Conservation (phyloP, 306 rosid species). For the Glycine latifolia region DNA sequence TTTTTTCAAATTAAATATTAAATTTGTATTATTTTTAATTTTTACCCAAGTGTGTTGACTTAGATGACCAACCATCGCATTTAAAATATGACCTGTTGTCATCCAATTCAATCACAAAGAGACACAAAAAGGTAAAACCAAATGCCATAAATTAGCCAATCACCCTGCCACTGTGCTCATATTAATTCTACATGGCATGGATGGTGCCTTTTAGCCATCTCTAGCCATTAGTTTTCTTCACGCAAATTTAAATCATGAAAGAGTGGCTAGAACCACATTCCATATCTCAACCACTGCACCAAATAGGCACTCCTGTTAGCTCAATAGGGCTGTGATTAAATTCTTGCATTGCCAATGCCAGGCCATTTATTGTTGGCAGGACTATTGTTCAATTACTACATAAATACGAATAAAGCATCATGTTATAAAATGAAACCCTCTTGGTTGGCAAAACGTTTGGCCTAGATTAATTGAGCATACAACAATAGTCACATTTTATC, state of each 20-base stretch:
- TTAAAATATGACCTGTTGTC: background rate
- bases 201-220: background rate
- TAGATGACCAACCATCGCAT: background rate
- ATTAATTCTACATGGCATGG: background rate
- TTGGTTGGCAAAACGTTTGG: constrained; percentile 9
- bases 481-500: too few relatives aligned
- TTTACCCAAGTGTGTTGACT: background rate
- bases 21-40: too few relatives aligned
- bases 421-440: background rate
- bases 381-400: background rate
- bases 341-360: background rate
- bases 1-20: too few relatives aligned
- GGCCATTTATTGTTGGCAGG: background rate
- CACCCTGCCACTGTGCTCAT: background rate
- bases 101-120: background rate
- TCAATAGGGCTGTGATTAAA: too few relatives aligned
- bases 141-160: background rate
- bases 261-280: background rate
- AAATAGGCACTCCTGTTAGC: background rate
- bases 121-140: background rate
- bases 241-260: background rate
- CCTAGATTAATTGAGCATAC: background rate
- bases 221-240: background rate
- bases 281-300: constrained; percentile 11
- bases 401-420: background rate